Evolutionary conservation across 1,284 basidiomycete species (phyloP), one percentile per base, ranked within the genome.

Genomic region (Trichosporon asahii): DNA sequence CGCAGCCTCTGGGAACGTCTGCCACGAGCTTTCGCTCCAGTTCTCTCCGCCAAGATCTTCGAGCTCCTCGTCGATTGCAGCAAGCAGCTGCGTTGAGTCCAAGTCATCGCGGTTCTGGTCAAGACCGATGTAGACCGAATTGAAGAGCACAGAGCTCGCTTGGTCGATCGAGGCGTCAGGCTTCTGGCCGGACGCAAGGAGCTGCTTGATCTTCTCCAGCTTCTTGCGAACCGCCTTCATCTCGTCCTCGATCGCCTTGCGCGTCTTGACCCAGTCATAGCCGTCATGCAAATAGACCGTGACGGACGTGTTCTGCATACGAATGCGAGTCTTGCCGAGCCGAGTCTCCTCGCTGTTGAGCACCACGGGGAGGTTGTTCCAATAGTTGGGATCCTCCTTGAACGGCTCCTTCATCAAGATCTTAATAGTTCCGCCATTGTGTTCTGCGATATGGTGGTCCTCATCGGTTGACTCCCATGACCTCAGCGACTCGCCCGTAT

Each of bases 241-340:
- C 79, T 95, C 92, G 65, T 92, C 90, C 79, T 97, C 92, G 66
- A 99, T 93, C 5, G 88, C 88, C 79, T 88, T 90, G 64, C 95
- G 89, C 1, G 96, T 99, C 49, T 88, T 86, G 0, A 82, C 83
- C 95, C 96, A 99, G 79, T 99, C 97, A 77, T 95, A 99, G 0
- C 96, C 95, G 70, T 95, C 93, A 78, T 95, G 91, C 6, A 98
- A 86, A 70, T 89, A 86, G 37, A 97, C 77, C 0, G 86, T 87
- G 46, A 92, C 80, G 71, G 91, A 86, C 63, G 87, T 89, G 65
- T 90, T 84, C 61, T 88, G 85, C 2, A 92, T 75, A 23, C 88
- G 86, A 44, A 93, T 78, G 31, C 76, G 73, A 2, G 72, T 33
- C 66, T 73, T 74, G 66, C 75, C 73, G 40, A 73, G 23, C 2